Evolutionary conservation across 2,329 filamentous ascomycete species (phyloP), one percentile per base, ranked within the genome.

Genomic region (Sarocladiaceae sp.): DNA sequence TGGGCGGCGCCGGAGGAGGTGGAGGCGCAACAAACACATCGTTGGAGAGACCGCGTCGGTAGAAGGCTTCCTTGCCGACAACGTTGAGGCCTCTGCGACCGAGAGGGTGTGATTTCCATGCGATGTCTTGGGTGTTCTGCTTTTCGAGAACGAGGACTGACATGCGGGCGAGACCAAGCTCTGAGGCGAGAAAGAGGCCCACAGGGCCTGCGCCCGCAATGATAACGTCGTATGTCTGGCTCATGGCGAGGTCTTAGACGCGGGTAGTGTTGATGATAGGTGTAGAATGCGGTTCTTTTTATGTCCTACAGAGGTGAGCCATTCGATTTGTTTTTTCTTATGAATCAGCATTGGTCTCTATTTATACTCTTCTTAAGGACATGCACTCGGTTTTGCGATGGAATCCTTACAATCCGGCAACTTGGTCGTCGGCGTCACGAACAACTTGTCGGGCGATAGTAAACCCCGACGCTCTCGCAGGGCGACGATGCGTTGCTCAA

Each of bases 71-170:
- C 15, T 61, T 35, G 1, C 63, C 61, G 3, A 52, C 47, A 1
- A 57, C 60, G 46, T 62, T 64, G 13, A 67, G 45, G 23, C 61
- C 63, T 3, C 61, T 53, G 12, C 52, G 32, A 15, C 60, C 60
- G 2, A 60, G 47, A 1, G 56, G 57, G 1, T 44, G 37, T 19
- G 21, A 44, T 43, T 67, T 66, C 53, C 55, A 62, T 3, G 44
- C 35, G 3, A 47, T 48, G 3, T 47, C 15, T 16, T 44, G 33
- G 4, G 40, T 26, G 27, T 24, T 11, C 10, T 52, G 46, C 13
- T 46, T 15, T 48, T 69, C 66, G 3, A 68, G 52, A 3, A 69
- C 58, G 2, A 67, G 52, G 15, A 68, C 64, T 1, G 60, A 63
- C 10, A 52, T 48, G 18, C 51, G 33, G 33, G 55, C 55, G 7